A percentile compares a stretch with the other conserved stretches of the same genome.
Conservation (phyloP, 805 yeast species). For the Candida xyloterini region DNA sequence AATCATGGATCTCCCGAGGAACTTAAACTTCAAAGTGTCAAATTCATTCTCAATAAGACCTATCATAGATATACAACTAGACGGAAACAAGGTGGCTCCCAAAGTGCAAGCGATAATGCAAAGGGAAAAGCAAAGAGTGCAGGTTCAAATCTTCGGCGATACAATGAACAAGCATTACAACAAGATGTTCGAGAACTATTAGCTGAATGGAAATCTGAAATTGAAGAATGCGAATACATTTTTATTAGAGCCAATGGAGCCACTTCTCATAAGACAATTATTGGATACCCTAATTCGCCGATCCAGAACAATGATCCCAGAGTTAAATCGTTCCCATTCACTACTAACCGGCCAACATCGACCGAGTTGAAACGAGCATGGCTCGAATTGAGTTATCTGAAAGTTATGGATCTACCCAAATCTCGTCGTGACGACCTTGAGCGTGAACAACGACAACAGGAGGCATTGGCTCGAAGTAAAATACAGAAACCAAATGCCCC, state of each 20-base stretch:
- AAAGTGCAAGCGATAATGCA: constrained; percentile 86
- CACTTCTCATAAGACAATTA: constrained; percentile 57
- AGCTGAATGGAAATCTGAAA: constrained; percentile 56
- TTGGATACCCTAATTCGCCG: constrained; percentile 63
- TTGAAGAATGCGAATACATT: constrained; percentile 63
- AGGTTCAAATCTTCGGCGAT: constrained; percentile 84
- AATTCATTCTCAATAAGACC: constrained; percentile 71
- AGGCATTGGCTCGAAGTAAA: constrained; percentile 27
- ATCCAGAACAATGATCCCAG: constrained; percentile 54
- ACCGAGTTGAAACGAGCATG: constrained; percentile 80
- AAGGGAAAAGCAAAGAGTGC: constrained; percentile 96
- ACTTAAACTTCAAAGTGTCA: constrained; percentile 60
- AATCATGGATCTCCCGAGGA: constrained; percentile 48
- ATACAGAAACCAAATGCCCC: constrained; percentile 10
- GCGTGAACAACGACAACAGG: constrained; percentile 31
- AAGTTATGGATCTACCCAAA: constrained; percentile 53
- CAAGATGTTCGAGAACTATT: constrained; percentile 74
- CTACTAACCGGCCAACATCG: constrained; percentile 83
- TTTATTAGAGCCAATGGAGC: constrained; percentile 81
- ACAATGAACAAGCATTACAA: constrained; percentile 80
- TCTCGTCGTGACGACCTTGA: constrained; percentile 32
- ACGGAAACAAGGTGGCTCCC: constrained; percentile 97
- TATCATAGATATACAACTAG: constrained; percentile 95
- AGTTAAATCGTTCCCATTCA: constrained; percentile 74
- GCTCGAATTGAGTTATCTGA: constrained; percentile 67